Evolutionary conservation across 768 basidiomycete genomes (phyloP), one percentile per base, ranked within the genome.

Genomic region (Suillus bovinus): DNA sequence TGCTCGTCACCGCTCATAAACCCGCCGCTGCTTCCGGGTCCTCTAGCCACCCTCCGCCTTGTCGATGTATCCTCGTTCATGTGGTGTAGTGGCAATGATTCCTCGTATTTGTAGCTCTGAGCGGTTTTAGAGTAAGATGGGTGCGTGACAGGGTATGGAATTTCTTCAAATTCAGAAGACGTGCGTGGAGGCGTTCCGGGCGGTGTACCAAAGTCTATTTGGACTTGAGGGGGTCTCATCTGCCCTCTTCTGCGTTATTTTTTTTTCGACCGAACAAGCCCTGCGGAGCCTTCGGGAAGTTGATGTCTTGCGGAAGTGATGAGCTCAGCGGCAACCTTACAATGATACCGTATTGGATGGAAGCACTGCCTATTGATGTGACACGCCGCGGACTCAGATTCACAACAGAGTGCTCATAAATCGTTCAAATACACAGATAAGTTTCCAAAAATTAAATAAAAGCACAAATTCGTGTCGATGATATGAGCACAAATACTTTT

Each of bases 91-190:
- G 84, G 84, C 34, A 84, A 70, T 22, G 77, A 77, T 62, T 82
- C 82, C 65, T 78, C 73, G 65, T 71, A 69, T 36, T 67, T 69
- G 14, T 44, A 52, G 20, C 55, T 57, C 61, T 58, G 63, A 44
- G 75, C 67, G 75, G 42, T 76, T 76, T 72, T 59, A 64, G 50
- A 36, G 61, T 63, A 56, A 62, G 44, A 71, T 62, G 64, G 63
- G 58, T 65, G 71, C 16, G 66, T 56, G 29, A 77, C 68, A 42
- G 89, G 89, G 64, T 91, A 84, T 16, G 81, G 73, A 63, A 90
- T 77, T 71, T 91, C 82, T 75, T 91, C 89, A 74, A 89, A 91
- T 67, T 91, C 90, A 67, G 83, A 84, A 60, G 86, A 86, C 56
- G 82, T 78, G 70, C 79, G 79, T 49, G 80, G 74, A 49, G 81